Conservation (phyloP, 2,329 filamentous ascomycete genomes). For the Ambrosiella beaveri region DNA sequence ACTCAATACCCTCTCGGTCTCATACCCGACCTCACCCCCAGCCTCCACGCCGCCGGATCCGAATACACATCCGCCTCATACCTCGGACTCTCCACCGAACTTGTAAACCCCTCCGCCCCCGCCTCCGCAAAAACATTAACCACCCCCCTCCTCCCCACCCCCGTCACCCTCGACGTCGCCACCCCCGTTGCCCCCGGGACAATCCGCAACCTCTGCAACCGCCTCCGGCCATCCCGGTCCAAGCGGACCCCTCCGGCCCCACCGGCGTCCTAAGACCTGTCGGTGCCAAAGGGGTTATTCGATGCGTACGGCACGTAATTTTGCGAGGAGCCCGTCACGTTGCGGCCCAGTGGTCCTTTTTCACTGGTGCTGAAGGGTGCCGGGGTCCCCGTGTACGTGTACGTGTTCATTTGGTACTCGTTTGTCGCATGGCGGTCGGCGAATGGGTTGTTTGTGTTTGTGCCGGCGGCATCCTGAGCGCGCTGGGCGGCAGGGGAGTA, state of each 20-base stretch:
- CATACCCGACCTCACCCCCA: not conserved
- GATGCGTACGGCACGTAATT: not conserved
- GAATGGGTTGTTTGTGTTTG: not conserved
- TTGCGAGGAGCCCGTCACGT: not conserved
- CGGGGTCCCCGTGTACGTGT: not conserved
- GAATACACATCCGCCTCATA: constrained; percentile 10
- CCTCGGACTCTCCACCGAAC: constrained; percentile 11
- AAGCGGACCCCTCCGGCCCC: not conserved
- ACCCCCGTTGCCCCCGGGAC: not conserved
- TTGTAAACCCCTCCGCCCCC: constrained; percentile 3
- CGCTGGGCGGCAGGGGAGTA: not conserved
- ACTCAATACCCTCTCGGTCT: not conserved
- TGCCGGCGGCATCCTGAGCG: not conserved
- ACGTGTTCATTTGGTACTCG: not conserved
- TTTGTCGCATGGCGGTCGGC: not conserved
- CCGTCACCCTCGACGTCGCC: not conserved
- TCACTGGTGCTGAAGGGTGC: constrained; percentile 6
- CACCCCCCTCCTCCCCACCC: not conserved
- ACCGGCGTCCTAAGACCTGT: constrained; percentile 3
- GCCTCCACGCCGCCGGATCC: constrained; percentile 5
- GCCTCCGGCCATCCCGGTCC: not conserved
- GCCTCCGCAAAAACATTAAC: constrained; percentile 7
- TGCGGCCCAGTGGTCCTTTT: constrained; percentile 4
- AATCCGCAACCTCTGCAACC: not conserved
- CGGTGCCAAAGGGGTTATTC: not conserved